Percentiles rank a stretch among this genome's conserved stretches.
Conservation (phyloP, 1,139 yeast genomes). For the Geotrichum armillariae region DNA sequence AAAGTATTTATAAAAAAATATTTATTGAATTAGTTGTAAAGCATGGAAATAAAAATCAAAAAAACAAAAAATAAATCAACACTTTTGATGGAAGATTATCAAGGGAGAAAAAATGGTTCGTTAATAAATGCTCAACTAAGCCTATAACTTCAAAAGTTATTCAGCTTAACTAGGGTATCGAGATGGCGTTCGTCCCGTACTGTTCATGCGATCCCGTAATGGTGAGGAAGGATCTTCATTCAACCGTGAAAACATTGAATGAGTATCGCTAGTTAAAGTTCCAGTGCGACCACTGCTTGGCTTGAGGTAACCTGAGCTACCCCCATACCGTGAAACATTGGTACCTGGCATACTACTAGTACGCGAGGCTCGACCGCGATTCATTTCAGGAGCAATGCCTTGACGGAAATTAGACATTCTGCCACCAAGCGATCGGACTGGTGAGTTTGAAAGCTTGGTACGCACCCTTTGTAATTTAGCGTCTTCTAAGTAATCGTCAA, state of each 20-base stretch:
- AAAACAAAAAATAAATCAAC: not conserved
- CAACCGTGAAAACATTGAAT: slow-evolving; percentile 5
- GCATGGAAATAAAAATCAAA: not conserved
- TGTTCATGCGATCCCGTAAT: not conserved
- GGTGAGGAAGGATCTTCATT: slow-evolving; percentile 8
- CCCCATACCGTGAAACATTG: not conserved
- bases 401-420: slow-evolving; percentile 31
- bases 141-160: too few relatives aligned
- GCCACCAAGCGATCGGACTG: slow-evolving; percentile 20
- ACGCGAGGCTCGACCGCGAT: slow-evolving; percentile 20
- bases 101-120: not conserved
- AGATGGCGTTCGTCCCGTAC: not conserved
- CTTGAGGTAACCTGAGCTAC: not conserved
- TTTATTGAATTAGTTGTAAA: not conserved
- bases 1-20: not conserved
- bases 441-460: slow-evolving; percentile 3
- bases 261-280: slow-evolving; percentile 1
- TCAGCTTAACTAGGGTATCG: too few relatives aligned
- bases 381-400: slow-evolving; percentile 36
- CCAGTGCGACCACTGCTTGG: slow-evolving; percentile 4
- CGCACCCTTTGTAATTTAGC: slow-evolving; percentile 7
- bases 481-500: slow-evolving; percentile 28
- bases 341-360: slow-evolving; percentile 1
- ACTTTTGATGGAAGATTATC: not conserved
- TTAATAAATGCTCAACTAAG: not conserved